Evolutionary conservation across 2,329 filamentous ascomycete genomes (phyloP), one percentile per base, ranked within the genome.

Genomic region (Xylaria sp.): DNA sequence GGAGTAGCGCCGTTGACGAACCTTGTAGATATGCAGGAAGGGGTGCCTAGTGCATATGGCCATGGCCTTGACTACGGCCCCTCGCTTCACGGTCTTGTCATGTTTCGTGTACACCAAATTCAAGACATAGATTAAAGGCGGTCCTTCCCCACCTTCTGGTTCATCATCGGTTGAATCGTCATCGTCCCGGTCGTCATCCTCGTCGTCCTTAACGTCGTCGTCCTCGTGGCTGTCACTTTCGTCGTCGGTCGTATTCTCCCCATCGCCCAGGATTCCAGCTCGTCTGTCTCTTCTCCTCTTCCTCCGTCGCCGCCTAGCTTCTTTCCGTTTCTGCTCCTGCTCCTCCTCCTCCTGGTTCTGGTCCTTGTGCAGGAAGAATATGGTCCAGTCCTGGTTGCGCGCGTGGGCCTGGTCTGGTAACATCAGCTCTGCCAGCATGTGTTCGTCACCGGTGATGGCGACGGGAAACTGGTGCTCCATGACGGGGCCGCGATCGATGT

Each of bases 401-500:
- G 96, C 90, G 81, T 99, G 96, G 25, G 95, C 94, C 81, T 98
- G 95, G 80, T 99, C 96, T 0, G 96, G 96, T 78, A 99, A 83
- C 96, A 99, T 99, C 76, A 99, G 88, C 83, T 99, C 96, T 7
- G 96, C 96, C 77, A 99, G 82, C 94, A 98, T 98, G 76, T 97
- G 92, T 82, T 99, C 96, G 78, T 99, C 95, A 36, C 96, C 95
- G 59, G 94, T 97, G 70, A 99, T 98, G 59, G 95, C 90, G 48
- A 93, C 91, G 0, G 96, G 96, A 78, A 95, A 99, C 78, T 99
- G 96, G 78, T 99, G 94, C 78, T 99, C 96, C 96, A 99, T 98
- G 74, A 97, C 90, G 55, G 95, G 95, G 3, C 96, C 96, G 61
- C 93, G 90, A 79, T 98, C 95, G 75, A 98, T 97, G 80, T 98